A percentile compares a stretch with the other conserved stretches of the same genome.
Conservation (phyloP, 441 rosid species). For the Populus hybrid region DNA sequence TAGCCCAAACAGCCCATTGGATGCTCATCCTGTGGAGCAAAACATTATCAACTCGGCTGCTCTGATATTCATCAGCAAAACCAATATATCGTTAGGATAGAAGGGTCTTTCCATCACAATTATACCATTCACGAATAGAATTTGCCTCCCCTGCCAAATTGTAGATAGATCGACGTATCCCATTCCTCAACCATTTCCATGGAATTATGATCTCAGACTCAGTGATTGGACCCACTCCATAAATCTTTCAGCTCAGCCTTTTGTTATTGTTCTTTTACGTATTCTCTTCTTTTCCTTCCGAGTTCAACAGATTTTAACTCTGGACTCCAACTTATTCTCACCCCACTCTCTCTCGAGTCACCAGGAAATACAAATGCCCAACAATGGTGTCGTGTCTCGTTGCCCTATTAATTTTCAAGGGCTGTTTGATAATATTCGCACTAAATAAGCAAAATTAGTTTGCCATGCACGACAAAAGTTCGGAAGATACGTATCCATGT, state of each 20-base stretch:
- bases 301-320: not conserved
- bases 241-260: not conserved
- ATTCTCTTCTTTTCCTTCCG: not conserved
- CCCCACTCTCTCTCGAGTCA: not conserved
- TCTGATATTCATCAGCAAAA: not conserved
- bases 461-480: not conserved
- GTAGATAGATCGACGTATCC: conserved; percentile 1
- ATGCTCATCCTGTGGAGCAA: conserved; percentile 25
- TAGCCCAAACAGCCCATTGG: conserved; percentile 31
- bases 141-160: conserved; percentile 20
- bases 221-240: conserved; percentile 20
- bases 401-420: not conserved
- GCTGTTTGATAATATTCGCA: not conserved
- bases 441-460: not conserved
- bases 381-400: not conserved
- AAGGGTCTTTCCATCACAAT: conserved; percentile 2
- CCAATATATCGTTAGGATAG: not conserved
- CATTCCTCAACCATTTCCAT: conserved; percentile 13
- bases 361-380: not conserved
- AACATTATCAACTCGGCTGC: not conserved
- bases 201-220: not conserved
- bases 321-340: not conserved
- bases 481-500: not conserved
- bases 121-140: conserved; percentile 29
- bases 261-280: not conserved